Percentiles rank a stretch among this genome's conserved stretches.
Conservation (phyloP, 331 rosid genomes). For the Quercus lobata region DNA sequence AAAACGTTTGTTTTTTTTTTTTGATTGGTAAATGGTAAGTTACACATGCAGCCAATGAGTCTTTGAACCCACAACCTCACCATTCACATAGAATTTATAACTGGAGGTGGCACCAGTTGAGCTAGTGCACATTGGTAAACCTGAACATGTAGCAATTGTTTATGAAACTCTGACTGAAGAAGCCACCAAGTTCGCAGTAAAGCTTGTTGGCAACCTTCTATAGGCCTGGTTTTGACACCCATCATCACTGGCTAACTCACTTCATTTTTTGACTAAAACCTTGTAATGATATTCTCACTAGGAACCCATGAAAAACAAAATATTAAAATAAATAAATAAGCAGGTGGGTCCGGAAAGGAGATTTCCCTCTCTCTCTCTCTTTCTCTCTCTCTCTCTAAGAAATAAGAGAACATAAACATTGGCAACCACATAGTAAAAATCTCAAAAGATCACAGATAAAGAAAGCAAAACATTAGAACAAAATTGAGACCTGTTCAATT, state of each 20-base stretch:
- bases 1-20: neutral
- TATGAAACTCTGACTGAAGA: neutral
- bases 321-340: too few relatives aligned
- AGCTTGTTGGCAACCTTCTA: neutral
- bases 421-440: conserved; percentile 7
- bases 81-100: too few relatives aligned
- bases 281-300: neutral
- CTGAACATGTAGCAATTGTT: neutral
- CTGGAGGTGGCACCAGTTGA: too few relatives aligned
- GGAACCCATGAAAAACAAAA: neutral
- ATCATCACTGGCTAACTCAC: neutral
- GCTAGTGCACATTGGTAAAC: too few relatives aligned
- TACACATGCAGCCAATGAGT: neutral
- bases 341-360: too few relatives aligned
- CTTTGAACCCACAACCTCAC: too few relatives aligned
- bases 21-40: neutral
- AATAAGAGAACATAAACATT: conserved; percentile 16
- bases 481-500: conserved; percentile 76
- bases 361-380: neutral
- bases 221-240: neutral
- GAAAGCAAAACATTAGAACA: conserved; percentile 2
- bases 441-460: conserved; percentile 3
- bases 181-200: neutral
- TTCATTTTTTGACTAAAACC: neutral
- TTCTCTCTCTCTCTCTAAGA: neutral